These are phyloP conservation scores for Pythium rishiriense DNA, from an alignment of 352 stramenopile genomes.

Conservation along the genomic window DNA sequence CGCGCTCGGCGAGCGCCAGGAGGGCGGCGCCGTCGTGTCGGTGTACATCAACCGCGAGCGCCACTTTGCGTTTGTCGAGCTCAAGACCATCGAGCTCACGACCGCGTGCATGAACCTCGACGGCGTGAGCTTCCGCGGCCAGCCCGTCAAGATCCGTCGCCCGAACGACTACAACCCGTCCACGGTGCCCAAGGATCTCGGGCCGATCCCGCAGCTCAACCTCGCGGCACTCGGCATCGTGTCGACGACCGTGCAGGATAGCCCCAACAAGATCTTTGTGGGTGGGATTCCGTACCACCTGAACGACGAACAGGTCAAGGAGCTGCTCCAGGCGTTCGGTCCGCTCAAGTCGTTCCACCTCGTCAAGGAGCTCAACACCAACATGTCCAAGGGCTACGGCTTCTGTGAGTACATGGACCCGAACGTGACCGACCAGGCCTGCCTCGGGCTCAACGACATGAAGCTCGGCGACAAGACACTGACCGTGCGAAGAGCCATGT, in stretches of 20 bases:
- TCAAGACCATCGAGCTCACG: constrained; percentile 95
- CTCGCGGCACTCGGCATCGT: constrained; percentile 93
- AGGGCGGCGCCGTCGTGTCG: constrained; percentile 77
- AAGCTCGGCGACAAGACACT: constrained; percentile 90
- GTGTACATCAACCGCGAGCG: constrained; percentile 97
- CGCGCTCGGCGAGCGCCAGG: constrained; percentile 72
- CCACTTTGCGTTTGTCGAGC: constrained; percentile 98
- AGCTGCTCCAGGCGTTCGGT: constrained; percentile 95
- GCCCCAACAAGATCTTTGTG: constrained; percentile 99
- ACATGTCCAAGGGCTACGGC: constrained; percentile 96
- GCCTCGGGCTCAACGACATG: constrained; percentile 96
- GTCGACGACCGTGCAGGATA: constrained; percentile 93
- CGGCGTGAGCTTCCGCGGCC: constrained; percentile 93
- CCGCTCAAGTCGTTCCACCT: constrained; percentile 95
- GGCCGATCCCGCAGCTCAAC: constrained; percentile 88
- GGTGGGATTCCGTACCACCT: constrained; percentile 97
- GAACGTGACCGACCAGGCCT: constrained; percentile 89
- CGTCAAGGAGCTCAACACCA: constrained; percentile 92
- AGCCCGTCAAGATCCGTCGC: constrained; percentile 95
- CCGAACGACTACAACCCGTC: constrained; percentile 98
- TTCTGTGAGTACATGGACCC: constrained; percentile 97
- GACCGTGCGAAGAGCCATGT: constrained; percentile 87
- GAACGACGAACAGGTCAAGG: constrained; percentile 93
- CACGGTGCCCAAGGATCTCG: constrained; percentile 83
- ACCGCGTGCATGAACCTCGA: constrained; percentile 96